Conservation (phyloP, 1,284 basidiomycete species). For the Boletus smithii region DNA sequence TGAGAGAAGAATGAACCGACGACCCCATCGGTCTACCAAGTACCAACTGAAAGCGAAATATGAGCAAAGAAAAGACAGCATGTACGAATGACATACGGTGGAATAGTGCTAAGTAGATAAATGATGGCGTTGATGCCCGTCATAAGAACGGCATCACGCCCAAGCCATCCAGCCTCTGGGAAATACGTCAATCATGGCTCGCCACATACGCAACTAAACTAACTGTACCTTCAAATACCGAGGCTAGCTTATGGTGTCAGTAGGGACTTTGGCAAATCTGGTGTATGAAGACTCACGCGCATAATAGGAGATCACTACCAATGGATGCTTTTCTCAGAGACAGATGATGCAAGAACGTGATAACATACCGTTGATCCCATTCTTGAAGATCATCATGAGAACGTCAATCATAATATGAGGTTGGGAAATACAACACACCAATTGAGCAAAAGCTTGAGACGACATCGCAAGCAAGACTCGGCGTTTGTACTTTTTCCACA, state of each 20-base stretch:
- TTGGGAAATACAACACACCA: slow-evolving; percentile 45
- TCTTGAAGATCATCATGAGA: slow-evolving; percentile 46
- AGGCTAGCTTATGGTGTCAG: slow-evolving; percentile 42
- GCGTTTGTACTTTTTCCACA: slow-evolving; percentile 88
- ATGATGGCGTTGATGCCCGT: slow-evolving; percentile 92
- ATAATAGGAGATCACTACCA: slow-evolving; percentile 88
- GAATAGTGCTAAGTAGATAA: slow-evolving; percentile 81
- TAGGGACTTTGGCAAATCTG: slow-evolving; percentile 5
- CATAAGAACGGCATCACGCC: slow-evolving; percentile 96
- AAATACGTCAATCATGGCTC: slow-evolving; percentile 16
- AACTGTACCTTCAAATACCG: slow-evolving; percentile 76
- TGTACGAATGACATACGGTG: slow-evolving; percentile 53
- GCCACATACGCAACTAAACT: neutral
- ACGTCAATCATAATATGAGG: slow-evolving; percentile 5
- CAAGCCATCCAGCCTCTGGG: slow-evolving; percentile 93
- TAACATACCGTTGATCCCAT: slow-evolving; percentile 80
- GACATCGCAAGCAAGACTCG: slow-evolving; percentile 96
- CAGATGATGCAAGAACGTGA: neutral
- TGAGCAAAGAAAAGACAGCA: slow-evolving; percentile 3
- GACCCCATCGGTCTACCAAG: slow-evolving; percentile 89
- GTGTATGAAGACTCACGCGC: slow-evolving; percentile 59
- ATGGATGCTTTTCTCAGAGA: slow-evolving; percentile 12
- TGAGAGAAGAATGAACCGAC: slow-evolving; percentile 86
- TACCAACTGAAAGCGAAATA: slow-evolving; percentile 69
- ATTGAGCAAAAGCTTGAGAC: slow-evolving; percentile 92